Evolutionary conservation across 23 red algal species (phyloP).

Genomic region (Gracilaria gracilis): DNA sequence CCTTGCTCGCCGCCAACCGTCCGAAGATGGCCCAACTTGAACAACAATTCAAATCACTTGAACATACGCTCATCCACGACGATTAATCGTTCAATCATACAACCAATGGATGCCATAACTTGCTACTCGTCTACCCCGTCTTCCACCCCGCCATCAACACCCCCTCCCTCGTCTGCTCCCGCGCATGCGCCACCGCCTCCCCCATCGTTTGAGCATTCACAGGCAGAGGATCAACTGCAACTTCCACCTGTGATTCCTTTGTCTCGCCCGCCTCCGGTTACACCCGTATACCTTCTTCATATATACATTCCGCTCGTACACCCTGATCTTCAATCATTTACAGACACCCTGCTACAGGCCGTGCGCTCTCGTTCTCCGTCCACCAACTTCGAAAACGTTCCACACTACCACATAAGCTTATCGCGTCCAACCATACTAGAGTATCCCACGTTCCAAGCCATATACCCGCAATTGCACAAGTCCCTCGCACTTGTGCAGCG

Average conservation of each 20-base stretch:
- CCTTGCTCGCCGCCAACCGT: slow-evolving; percentile 58
- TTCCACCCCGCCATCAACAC: slow-evolving; percentile 2
- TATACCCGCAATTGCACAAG: not conserved
- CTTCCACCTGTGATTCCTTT: slow-evolving; percentile 25
- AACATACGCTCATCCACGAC: slow-evolving; percentile 63
- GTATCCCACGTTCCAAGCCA: not conserved
- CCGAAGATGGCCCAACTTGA: slow-evolving; percentile 67
- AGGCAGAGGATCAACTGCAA: not conserved
- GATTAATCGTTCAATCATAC: slow-evolving; percentile 25
- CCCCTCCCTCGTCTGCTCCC: not conserved
- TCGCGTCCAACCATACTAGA: slow-evolving; percentile 27
- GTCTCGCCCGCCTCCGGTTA: slow-evolving; percentile 11
- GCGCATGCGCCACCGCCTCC: not conserved
- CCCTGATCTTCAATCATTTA: slow-evolving; percentile 21
- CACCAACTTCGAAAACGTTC: not conserved
- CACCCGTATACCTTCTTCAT: slow-evolving; percentile 31
- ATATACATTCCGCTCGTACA: slow-evolving; percentile 56
- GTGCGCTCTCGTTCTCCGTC: slow-evolving; percentile 13
- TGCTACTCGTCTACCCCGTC: slow-evolving; percentile 7
- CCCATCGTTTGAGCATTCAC: not conserved
- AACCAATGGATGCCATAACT: slow-evolving; percentile 8
- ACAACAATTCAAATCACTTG: slow-evolving; percentile 53
- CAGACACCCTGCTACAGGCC: not conserved
- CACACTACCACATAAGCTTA: slow-evolving; percentile 44
- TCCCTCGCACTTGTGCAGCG: not conserved